Conservation (phyloP, 2,329 filamentous ascomycete genomes). For the Clarireedia paspali region DNA sequence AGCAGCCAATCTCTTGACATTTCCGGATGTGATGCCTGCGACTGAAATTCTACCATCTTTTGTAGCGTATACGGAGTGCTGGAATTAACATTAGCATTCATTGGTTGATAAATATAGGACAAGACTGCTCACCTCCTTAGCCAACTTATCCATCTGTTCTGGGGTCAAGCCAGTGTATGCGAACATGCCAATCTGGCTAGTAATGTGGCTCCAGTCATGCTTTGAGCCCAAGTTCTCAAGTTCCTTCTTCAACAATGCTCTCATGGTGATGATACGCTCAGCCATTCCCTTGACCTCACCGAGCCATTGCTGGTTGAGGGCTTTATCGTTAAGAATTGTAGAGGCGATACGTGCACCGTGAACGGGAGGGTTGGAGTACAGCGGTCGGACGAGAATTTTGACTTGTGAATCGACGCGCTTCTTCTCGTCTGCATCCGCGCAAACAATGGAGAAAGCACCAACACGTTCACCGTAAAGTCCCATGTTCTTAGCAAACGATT, state of each 20-base stretch:
- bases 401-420: slow-evolving; percentile 94
- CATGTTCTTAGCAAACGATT: slow-evolving; percentile 99
- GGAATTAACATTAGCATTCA: slow-evolving; percentile 12
- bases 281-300: slow-evolving; percentile 98
- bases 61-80: slow-evolving; percentile 94
- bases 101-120: slow-evolving; percentile 16
- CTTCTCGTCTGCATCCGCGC: slow-evolving; percentile 79
- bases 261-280: slow-evolving; percentile 98
- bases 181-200: slow-evolving; percentile 98
- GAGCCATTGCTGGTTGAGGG: slow-evolving; percentile 89
- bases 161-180: slow-evolving; percentile 90
- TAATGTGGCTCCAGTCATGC: slow-evolving; percentile 99
- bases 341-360: slow-evolving; percentile 93
- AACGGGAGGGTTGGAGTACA: slow-evolving; percentile 97
- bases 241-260: slow-evolving; percentile 86
- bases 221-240: slow-evolving; percentile 90
- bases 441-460: slow-evolving; percentile 90
- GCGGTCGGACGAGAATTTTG: slow-evolving; percentile 93
- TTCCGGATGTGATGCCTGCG: slow-evolving; percentile 72
- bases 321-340: slow-evolving; percentile 79
- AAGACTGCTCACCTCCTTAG: slow-evolving; percentile 60
- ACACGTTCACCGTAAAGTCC: slow-evolving; percentile 98
- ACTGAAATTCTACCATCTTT: slow-evolving; percentile 85
- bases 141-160: slow-evolving; percentile 84
- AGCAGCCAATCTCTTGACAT: slow-evolving; percentile 74